These are phyloP conservation scores for Phalaenopsis equestris DNA, from an alignment of 106 monocot species.

Conservation along the genomic window DNA sequence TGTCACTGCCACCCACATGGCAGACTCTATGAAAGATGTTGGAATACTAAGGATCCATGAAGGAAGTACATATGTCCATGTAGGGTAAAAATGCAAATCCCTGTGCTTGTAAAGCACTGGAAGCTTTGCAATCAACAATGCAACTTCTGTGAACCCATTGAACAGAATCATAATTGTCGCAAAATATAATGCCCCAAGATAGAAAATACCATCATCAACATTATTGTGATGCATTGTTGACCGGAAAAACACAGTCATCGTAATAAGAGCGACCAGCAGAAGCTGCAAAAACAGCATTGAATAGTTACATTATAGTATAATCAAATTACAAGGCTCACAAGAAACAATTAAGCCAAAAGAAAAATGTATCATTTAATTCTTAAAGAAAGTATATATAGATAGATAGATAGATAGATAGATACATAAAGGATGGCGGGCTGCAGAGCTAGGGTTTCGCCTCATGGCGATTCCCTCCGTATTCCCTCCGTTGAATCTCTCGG, in stretches of 20 bases:
- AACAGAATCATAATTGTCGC: slow-evolving; percentile 88
- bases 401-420: too few species aligned
- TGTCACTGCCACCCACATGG: slow-evolving; percentile 82
- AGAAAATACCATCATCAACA: slow-evolving; percentile 88
- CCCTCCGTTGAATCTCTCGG: too few species aligned
- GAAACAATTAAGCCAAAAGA: neutral
- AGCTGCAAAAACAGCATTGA: slow-evolving; percentile 52
- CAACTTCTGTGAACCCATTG: slow-evolving; percentile 98
- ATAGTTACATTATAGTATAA: neutral
- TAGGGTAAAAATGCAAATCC: slow-evolving; percentile 90
- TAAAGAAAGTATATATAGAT: neutral
- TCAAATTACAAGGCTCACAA: neutral
- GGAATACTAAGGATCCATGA: slow-evolving; percentile 94
- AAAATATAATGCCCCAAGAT: slow-evolving; percentile 89
- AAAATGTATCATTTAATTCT: neutral
- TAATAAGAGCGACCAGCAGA: slow-evolving; percentile 76
- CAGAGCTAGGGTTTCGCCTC: too few species aligned
- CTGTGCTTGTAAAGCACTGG: slow-evolving; percentile 99
- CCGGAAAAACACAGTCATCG: slow-evolving; percentile 97
- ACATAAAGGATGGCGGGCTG: too few species aligned
- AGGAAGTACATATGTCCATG: slow-evolving; percentile 88
- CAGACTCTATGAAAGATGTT: slow-evolving; percentile 83
- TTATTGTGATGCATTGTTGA: slow-evolving; percentile 78
- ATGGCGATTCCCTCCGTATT: too few species aligned
- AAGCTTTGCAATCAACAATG: slow-evolving; percentile 82